Conservation (phyloP, 2,329 filamentous ascomycete species). For the Mollisia scopiformis region DNA sequence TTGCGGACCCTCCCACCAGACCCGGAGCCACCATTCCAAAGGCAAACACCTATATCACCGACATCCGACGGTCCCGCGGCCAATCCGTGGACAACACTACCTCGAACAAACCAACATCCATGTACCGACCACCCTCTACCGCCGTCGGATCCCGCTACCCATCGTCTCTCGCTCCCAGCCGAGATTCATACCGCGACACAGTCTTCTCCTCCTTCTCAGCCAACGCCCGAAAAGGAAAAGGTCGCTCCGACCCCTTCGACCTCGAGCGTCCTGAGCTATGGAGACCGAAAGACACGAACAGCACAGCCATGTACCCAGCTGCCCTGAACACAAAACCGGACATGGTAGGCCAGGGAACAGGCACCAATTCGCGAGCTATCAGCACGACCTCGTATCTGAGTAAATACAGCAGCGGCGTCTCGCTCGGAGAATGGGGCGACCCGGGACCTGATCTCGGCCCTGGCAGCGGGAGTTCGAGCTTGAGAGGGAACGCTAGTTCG, state of each 20-base stretch:
- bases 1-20: conserved; percentile 28
- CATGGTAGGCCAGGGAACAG: background rate
- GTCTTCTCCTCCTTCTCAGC: conserved; percentile 44
- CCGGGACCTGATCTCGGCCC: conserved; percentile 58
- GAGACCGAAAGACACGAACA: conserved; percentile 15
- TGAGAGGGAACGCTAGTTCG: conserved; percentile 23
- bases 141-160: conserved; percentile 29
- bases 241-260: conserved; percentile 67
- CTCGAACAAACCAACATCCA: conserved; percentile 29
- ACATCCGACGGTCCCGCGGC: conserved; percentile 53
- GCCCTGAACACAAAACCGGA: conserved; percentile 1
- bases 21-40: conserved; percentile 36
- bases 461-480: conserved; percentile 24
- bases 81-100: conserved; percentile 42
- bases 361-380: background rate
- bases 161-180: conserved; percentile 33
- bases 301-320: conserved; percentile 3
- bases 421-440: conserved; percentile 50
- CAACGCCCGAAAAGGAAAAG: conserved; percentile 54
- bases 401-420: conserved; percentile 33
- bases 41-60: conserved; percentile 47
- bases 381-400: conserved; percentile 23
- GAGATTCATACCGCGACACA: conserved; percentile 41
- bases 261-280: conserved; percentile 58
- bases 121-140: conserved; percentile 22